Evolutionary conservation across 2,329 filamentous ascomycete genomes (phyloP), one percentile per base, ranked within the genome.

Genomic region (Tolypocladium endophyticum): DNA sequence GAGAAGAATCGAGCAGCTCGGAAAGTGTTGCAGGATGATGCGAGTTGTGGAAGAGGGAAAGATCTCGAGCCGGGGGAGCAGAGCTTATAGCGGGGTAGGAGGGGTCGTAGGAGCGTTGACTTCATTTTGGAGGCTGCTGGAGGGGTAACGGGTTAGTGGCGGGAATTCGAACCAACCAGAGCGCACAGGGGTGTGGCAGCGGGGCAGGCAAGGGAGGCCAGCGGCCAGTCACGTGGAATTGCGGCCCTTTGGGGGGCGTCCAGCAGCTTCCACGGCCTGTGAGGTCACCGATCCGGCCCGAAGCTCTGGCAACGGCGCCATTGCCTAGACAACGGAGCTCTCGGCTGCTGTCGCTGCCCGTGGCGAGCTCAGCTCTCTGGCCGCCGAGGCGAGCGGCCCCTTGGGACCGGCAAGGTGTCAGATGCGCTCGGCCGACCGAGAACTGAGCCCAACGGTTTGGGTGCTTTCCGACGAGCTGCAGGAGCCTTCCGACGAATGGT

Each of bases 11-110:
- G 74, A 65, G 72, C 64, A 56, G 70, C 62, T 67, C 61, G 66
- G 66, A 74, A 73, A 69, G 72, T 71, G 69, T 71, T 71, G 66
- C 75, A 70, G 66, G 73, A 74, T 68, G 72, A 69, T 68, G 73
- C 70, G 70, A 76, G 72, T 72, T 74, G 71, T 69, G 72, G 67
- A 69, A 74, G 71, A 68, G 68, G 70, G 68, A 73, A 76, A 73
- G 73, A 70, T 75, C 69, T 73, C 58, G 69, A 68, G 62, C 71
- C 65, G 67, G 69, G 68, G 67, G 73, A 73, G 69, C 69, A 76
- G 68, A 74, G 68, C 69, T 69, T 73, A 69, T 76, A 72, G 74
- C 74, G 75, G 75, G 74, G 74, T 75, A 77, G 74, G 74, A 76
- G 74, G 74, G 74, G 74, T 75, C 71, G 73, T 67, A 76, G 68